Base-by-base conservation (phyloP, 441 rosid genomes). In the Croton setiger region DNA sequence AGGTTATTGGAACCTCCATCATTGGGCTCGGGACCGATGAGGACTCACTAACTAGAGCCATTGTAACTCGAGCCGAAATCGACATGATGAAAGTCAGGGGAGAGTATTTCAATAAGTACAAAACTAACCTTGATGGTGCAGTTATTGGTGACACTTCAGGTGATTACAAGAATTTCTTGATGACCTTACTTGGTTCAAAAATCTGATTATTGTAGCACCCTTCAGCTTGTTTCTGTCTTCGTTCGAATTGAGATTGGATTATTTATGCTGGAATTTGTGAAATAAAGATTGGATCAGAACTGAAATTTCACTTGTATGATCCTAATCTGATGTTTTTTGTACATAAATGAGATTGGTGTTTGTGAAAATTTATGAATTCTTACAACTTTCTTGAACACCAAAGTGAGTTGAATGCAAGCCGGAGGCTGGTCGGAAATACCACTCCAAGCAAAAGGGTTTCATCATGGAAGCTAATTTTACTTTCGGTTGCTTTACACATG, bases 1-100 rank as follows among this genome's bases (percentile, higher is more conserved):
- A 93, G 96, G 92, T 90, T 37, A 57, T 90, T 4, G 56, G 83
- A 60, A 79, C 68, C 66, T 76, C 98, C 9, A 75, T 90, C 7
- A 67, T 75, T 8, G 93, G 99, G 39, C 61, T 83, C 21, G 99
- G 98, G 60, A 92, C 99, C 8, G 99, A 94, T 66, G 97, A 92
- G 75, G 88, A 88, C 74, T 78, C 92, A 13, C 78, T 95, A 63
- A 86, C 86, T 44, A 85, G 98, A 82, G 97, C 85, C 17, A 84
- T 92, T 27, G 80, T 92, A 73, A 76, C 78, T 6, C 86, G 99
- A 68, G 94, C 96, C 15, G 99, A 95, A 73, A 74, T 85, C 0
- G 98, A 95, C 81, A 18, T 81, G 86, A 84, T 74, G 93, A 86
- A 75, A 60, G 70, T 86, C 47, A 84, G 86, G 70, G 92, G 81